Base-by-base conservation (phyloP, 148 eudicot species). In the Limonium bicolor region DNA sequence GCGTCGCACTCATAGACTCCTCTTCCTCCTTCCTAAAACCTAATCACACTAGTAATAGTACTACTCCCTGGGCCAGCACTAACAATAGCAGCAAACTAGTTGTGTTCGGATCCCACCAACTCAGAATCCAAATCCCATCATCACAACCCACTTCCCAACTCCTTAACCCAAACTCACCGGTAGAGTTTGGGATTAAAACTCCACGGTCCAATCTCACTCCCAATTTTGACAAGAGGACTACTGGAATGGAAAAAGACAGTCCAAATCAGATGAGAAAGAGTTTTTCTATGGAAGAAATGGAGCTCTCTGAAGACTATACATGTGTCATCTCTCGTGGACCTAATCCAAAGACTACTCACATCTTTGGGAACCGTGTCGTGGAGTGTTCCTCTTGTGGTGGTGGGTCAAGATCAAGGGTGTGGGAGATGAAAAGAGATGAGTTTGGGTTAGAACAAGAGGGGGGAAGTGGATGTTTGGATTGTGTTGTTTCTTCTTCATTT, bases 281-380 rank as follows among this genome's bases (percentile, higher is more conserved):
- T 13, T 44, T 78, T 12, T 75, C 86, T 21, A 36, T 66, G 36
- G 55, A 53, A 8, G 97, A 90, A 10, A 90, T 90, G 67, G 93
- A 84, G 58, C 65, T 68, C 15, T 84, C 84, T 11, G 97, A 90
- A 71, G 97, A 90, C 40, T 90, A 90, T 19, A 90, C 97, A 26
- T 72, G 97, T 46, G 95, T 90, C 20, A 90, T 84, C 39, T 62
- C 82, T 48, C 95, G 76, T 59, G 97, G 97, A 2, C 97, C 95
- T 9, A 90, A 85, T 48, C 95, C 97, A 5, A 84, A 55, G 51
- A 84, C 85, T 1, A 84, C 84, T 7, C 95, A 74, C 21, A 90
- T 90, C 12, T 90, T 57, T 58, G 87, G 79, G 46, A 68, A 90
- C 51, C 80, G 74, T 49, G 60, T 90, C 61, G 74, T 90, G 34